A percentile compares a stretch with the other conserved stretches of the same genome.
Evolutionary conservation across 257 asterid genomes (phyloP).

Genomic region (Solanum stenotomum): DNA sequence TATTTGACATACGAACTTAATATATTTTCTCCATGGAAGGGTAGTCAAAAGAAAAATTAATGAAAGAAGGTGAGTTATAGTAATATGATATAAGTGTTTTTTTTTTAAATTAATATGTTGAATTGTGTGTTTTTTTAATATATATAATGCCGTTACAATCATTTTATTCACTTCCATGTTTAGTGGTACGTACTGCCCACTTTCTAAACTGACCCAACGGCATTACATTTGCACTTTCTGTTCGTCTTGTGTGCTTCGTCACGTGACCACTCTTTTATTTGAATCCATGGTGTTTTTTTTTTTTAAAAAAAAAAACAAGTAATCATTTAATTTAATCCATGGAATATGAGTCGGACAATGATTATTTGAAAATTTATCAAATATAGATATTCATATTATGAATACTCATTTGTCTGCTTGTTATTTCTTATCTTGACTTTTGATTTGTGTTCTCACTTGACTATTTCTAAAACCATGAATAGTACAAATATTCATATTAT

Average conservation of each 20-base stretch:
- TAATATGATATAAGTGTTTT: background rate
- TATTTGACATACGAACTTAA: background rate
- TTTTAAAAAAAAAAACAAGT: background rate
- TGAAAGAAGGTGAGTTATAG: background rate
- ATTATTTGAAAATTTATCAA: background rate
- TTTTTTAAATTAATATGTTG: background rate
- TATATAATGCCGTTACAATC: no score
- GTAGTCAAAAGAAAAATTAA: background rate
- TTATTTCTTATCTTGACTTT: background rate
- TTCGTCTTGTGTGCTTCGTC: constrained; percentile 34
- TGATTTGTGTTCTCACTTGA: background rate
- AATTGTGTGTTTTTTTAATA: background rate
- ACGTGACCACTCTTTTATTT: constrained; percentile 8
- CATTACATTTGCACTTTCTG: background rate
- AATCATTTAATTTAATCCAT: background rate
- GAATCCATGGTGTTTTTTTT: background rate
- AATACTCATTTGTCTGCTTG: background rate
- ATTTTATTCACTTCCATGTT: no score
- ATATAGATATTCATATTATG: background rate
- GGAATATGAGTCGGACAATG: background rate
- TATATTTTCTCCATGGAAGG: background rate
- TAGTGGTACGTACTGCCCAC: background rate
- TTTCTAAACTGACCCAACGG: background rate
- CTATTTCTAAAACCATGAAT: background rate
- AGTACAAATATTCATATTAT: background rate